Evolutionary conservation across 2,329 filamentous ascomycete species (phyloP), one percentile per base, ranked within the genome.

Genomic region (Xylariaceae sp.): DNA sequence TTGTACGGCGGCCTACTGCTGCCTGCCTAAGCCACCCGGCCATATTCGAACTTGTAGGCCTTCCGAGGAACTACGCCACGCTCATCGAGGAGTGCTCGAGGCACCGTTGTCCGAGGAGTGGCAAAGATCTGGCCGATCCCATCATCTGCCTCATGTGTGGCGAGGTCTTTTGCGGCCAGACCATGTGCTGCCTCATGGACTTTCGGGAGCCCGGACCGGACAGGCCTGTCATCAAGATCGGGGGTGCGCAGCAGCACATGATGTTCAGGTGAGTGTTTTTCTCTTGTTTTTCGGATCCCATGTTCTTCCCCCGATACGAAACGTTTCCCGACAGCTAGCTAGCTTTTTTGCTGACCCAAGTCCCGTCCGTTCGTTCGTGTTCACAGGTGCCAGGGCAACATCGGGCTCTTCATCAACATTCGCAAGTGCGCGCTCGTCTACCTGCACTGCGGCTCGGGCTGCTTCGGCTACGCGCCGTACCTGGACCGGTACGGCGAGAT

Each of bases 401-500:
- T 94, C 30, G 92, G 92, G n/a, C 67, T 95, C 21, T 96, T 93
- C 64, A 82, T 98, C 58, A 94, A 94, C 58, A 90, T 98, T 48
- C 83, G 92, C 46, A 96, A 96, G 65, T 96, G 93, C 64, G 86
- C 83, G 47, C 79, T 94, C 25, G 77, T 94, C 39, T 94, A 94
- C 58, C 67, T 94, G 35, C 88, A 94, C 61, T 77, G 81, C 39
- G 68, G 71, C 19, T 83, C 84, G 29, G 92, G 92, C 24, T 88
- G 83, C 17, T 98, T 83, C 66, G 80, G 82, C 43, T 75, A 81
- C 26, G 90, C 92, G 4, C 92, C 92, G 1, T 98, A 96, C 58
- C 81, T 96, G 43, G 92, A 98, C 60, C 83, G 85, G 55, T 93
- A 95, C 56, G 93, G 93, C 45, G 92, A 98, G 68, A 84, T 87